phyloP scores from a whole-genome alignment of 192 early-diverging fungal species.

The Coemansia sp. region DNA sequence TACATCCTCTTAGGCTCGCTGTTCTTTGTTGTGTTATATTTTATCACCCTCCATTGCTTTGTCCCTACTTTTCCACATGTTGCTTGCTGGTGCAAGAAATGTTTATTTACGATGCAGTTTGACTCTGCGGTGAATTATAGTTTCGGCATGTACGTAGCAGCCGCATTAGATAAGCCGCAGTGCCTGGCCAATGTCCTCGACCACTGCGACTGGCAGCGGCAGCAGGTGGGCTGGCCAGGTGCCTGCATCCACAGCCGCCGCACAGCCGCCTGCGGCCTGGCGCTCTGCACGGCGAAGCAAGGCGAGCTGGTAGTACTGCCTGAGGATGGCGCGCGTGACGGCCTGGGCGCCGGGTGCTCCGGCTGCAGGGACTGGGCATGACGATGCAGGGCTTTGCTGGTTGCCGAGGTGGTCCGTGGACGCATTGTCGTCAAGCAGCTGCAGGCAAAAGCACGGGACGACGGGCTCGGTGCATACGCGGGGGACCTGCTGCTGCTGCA shows the following conservation, averaged over 20 bases:
- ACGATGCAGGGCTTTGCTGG: background rate
- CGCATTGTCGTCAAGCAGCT: slow-evolving; percentile 20
- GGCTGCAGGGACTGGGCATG: background rate
- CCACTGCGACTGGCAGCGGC: slow-evolving; percentile 29
- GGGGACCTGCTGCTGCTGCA: slow-evolving; percentile 12
- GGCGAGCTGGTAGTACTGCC: slow-evolving; percentile 42
- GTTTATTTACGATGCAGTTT: too few relatives aligned
- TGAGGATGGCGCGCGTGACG: slow-evolving; percentile 15
- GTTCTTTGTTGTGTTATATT: slow-evolving; percentile 1
- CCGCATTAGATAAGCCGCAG: slow-evolving; percentile 1
- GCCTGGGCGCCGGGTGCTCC: background rate
- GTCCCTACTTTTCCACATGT: too few relatives aligned
- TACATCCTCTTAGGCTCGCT: too few relatives aligned
- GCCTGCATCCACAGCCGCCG: background rate
- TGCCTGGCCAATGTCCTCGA: slow-evolving; percentile 16
- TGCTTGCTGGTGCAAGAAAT: too few relatives aligned
- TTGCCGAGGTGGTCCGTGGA: background rate
- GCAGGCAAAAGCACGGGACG: slow-evolving; percentile 33
- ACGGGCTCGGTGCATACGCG: background rate
- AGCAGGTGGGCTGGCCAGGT: slow-evolving; percentile 19
- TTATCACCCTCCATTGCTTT: background rate
- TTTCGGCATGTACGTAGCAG: too few relatives aligned
- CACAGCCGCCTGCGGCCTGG: background rate
- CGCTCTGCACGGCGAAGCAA: slow-evolving; percentile 27
- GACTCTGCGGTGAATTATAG: too few relatives aligned